Conservation (phyloP, 768 basidiomycete genomes). For the Phaeolepiota aurea region DNA sequence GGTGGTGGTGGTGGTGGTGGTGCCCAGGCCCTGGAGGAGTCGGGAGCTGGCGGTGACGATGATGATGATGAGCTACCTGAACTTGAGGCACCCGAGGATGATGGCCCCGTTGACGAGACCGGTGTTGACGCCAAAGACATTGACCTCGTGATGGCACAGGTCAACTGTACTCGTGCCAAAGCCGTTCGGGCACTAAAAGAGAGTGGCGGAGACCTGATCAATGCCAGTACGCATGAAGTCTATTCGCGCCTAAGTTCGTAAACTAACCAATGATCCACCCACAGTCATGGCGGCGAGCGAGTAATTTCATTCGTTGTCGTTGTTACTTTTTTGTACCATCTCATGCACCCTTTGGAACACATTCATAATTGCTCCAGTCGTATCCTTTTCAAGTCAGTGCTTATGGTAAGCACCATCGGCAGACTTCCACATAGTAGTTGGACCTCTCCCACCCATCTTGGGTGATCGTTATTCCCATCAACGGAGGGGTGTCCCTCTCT, state of each 20-base stretch:
- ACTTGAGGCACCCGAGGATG: slow-evolving; percentile 75
- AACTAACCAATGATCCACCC: neutral
- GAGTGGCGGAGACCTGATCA: slow-evolving; percentile 90
- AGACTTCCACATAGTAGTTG: slow-evolving; percentile 78
- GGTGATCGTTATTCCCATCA: slow-evolving; percentile 54
- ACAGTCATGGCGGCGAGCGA: slow-evolving; percentile 91
- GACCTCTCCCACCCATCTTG: slow-evolving; percentile 83
- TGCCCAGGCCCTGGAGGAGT: slow-evolving; percentile 38
- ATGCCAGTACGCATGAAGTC: slow-evolving; percentile 77
- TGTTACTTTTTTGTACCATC: neutral
- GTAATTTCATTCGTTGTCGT: slow-evolving; percentile 31
- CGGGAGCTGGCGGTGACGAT: slow-evolving; percentile 45
- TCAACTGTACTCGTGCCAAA: slow-evolving; percentile 85
- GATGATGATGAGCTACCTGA: slow-evolving; percentile 82
- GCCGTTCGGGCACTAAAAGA: slow-evolving; percentile 88
- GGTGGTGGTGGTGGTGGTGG: slow-evolving; percentile 37
- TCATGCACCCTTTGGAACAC: neutral
- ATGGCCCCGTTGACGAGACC: slow-evolving; percentile 76
- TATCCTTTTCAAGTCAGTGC: neutral
- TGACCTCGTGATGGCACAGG: slow-evolving; percentile 85
- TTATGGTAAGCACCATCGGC: slow-evolving; percentile 40
- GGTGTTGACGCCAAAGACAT: slow-evolving; percentile 92
- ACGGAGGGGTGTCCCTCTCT: slow-evolving; percentile 9
- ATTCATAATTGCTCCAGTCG: neutral
- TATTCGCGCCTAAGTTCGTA: neutral